These are phyloP conservation scores for Phaeosphaeria sp. DNA, from an alignment of 2,329 filamentous ascomycete genomes.

Conservation along the genomic window DNA sequence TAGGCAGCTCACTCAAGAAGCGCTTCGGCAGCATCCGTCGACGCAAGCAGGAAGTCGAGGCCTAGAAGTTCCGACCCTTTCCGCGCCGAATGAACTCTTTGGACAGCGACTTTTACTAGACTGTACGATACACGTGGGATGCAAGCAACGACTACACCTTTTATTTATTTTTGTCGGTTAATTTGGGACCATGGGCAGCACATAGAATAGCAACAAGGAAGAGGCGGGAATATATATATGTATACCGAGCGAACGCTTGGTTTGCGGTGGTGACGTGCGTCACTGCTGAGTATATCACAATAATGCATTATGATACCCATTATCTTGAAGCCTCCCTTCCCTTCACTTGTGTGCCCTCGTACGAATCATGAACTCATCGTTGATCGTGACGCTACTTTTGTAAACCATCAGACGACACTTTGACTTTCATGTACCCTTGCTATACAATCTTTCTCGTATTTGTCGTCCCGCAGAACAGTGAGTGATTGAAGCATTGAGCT, in stretches of 20 bases:
- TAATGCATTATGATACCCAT: neutral
- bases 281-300: neutral
- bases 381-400: too few species aligned
- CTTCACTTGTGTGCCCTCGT: neutral
- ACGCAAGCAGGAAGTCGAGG: constrained; percentile 35
- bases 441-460: too few species aligned
- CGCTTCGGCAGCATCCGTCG: constrained; percentile 55
- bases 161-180: neutral
- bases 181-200: neutral
- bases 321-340: neutral
- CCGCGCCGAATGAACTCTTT: constrained; percentile 4
- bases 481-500: too few species aligned
- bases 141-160: neutral
- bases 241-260: neutral
- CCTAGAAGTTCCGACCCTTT: constrained; percentile 20
- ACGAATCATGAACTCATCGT: too few species aligned
- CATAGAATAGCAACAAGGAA: neutral
- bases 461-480: too few species aligned
- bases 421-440: too few species aligned
- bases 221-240: neutral
- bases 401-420: too few species aligned
- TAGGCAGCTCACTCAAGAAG: constrained; percentile 53
- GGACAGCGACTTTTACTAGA: constrained; percentile 8
- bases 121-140: neutral
- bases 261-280: neutral